Conservation (phyloP, 495 filamentous ascomycete genomes). For the Podospora pseudocomata region DNA sequence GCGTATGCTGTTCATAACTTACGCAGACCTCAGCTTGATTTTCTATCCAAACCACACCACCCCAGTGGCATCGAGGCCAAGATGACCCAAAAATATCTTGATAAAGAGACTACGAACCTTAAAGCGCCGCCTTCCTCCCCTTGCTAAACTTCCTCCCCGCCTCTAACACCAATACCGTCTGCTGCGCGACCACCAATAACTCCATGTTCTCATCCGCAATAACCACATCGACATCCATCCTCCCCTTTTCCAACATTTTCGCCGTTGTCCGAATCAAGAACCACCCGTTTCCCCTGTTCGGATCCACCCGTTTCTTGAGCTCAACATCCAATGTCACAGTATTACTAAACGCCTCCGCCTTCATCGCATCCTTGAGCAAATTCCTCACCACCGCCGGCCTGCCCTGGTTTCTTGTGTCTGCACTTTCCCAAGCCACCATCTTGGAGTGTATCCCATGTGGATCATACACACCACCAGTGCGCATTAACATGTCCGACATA, state of each 20-base stretch:
- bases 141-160: constrained; percentile 1
- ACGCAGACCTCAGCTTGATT: too few relatives aligned
- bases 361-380: not conserved
- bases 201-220: not conserved
- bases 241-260: not conserved
- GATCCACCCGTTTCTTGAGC: not conserved
- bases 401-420: not conserved
- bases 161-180: not conserved
- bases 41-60: too few relatives aligned
- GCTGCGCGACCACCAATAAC: not conserved
- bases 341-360: not conserved
- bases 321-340: not conserved
- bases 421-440: not conserved
- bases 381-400: not conserved
- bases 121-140: not conserved
- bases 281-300: not conserved
- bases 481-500: not conserved
- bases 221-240: not conserved
- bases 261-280: not conserved
- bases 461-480: not conserved
- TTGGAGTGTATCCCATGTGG: not conserved
- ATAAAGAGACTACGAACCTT: too few relatives aligned
- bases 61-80: too few relatives aligned
- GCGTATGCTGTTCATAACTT: too few relatives aligned
- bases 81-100: too few relatives aligned